Evolutionary conservation across 2,329 filamentous ascomycete species (phyloP), one percentile per base, ranked within the genome.

Genomic region (Fusarium guadeloupense): DNA sequence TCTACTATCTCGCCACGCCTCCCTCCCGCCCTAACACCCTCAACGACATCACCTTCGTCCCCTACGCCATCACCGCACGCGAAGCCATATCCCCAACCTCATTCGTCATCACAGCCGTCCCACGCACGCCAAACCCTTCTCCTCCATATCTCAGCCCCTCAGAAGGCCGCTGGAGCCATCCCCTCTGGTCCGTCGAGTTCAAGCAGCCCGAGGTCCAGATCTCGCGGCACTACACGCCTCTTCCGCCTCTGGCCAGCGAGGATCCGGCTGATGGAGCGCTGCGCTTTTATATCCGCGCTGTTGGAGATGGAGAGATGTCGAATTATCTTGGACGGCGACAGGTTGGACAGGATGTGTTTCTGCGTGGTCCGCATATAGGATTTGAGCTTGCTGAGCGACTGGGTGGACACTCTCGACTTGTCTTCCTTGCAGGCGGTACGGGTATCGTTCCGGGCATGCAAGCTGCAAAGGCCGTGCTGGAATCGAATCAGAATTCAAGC

Each of bases 191-290:
- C 61, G 89, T 98, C 28, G 90, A 97, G 78, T 87, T 97, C 71
- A 97, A 96, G 78, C 95, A 98, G 77, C 95, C 95, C 3, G 89
- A 97, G 74, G 78, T 98, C 53, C 93, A 97, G 76, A 96, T 99
- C 67, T 91, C 92, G 37, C 81, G 95, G 59, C 88, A 92, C 54
- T 99, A 99, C 76, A 98, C 95, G 5, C 93, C 94, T 1, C 80
- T 99, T 1, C 94, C 92, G 0, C 83, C 86, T 0, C 21, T 65
- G 0, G 46, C 58, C 1, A 65, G 45, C 5, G 67, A 71, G 13
- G 69, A 74, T 3, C 68, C 66, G 2, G 67, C 73, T n/a, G 69
- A 71, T 28, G 77, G 80, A 34, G 73, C 78, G 3, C 70, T 97
- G 49, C 82, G 89, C 9, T 88, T 98, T 59, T 83, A 96, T 59